These are phyloP conservation scores for Microdochium bolleyi DNA, from an alignment of 2,329 filamentous ascomycete species.

Conservation along the genomic window DNA sequence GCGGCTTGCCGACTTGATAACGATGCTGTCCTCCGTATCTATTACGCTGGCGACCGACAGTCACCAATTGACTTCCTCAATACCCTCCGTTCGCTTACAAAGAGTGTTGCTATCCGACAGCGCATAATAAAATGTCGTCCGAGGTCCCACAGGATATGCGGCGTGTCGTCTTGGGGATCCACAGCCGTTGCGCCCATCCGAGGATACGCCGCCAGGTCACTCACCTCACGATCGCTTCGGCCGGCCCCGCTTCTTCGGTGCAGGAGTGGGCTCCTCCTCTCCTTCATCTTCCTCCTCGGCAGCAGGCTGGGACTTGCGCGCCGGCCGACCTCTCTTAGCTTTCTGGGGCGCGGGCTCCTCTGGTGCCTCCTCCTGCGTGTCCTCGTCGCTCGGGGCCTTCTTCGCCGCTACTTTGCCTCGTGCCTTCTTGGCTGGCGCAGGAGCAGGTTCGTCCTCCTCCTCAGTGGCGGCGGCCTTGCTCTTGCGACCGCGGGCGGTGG, in stretches of 20 bases:
- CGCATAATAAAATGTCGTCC: no score
- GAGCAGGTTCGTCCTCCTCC: conserved; percentile 13
- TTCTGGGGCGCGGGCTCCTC: no score
- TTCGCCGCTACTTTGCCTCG: conserved; percentile 14
- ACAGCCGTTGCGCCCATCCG: no score
- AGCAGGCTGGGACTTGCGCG: conserved; percentile 2
- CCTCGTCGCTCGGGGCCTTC: conserved; percentile 11
- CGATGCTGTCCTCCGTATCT: no score
- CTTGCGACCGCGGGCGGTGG: conserved; percentile 12
- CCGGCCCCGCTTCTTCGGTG: conserved; percentile 8
- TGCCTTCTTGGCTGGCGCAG: conserved; percentile 20
- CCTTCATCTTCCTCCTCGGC: conserved; percentile 13
- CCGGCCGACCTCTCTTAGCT: conserved; percentile 2
- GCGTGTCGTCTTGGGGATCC: no score
- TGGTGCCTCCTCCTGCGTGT: conserved; percentile 7
- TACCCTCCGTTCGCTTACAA: no score
- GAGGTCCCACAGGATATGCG: no score
- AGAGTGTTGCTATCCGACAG: no score
- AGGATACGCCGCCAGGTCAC: no score
- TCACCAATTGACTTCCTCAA: no score
- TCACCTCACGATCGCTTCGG: neutral
- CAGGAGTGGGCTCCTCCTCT: conserved; percentile 22
- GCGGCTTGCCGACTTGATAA: no score
- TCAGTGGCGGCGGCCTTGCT: conserved; percentile 8
- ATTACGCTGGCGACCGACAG: no score